Evolutionary conservation across 306 rosid species (phyloP).

Genomic region (Alnus glutinosa): DNA sequence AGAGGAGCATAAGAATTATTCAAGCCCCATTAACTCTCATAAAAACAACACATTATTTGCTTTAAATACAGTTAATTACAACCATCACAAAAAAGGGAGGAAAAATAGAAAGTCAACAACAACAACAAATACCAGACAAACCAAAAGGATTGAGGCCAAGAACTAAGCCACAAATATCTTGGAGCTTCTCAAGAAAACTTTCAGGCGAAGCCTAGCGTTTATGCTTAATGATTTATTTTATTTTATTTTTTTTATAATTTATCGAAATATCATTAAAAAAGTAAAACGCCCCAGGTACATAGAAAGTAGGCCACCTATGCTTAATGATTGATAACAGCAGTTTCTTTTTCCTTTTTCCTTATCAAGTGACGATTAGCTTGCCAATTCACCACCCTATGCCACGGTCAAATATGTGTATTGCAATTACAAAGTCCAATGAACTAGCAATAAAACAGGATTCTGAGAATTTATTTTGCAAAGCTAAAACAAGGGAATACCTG

Average conservation of each 20-base stretch:
- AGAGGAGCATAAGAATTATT: neutral
- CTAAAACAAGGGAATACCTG: slow-evolving; percentile 63
- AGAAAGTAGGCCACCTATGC: too few relatives aligned
- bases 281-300: too few relatives aligned
- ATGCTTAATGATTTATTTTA: neutral
- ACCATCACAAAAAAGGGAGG: neutral
- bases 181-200: neutral
- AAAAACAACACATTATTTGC: neutral
- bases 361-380: neutral
- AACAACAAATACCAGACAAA: neutral
- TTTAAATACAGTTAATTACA: neutral
- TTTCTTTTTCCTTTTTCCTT: neutral
- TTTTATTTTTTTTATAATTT: too few relatives aligned
- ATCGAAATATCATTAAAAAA: too few relatives aligned
- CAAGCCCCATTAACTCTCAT: neutral
- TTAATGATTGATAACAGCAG: too few relatives aligned
- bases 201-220: neutral
- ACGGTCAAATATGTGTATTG: neutral
- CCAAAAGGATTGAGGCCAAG: neutral
- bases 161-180: neutral
- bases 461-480: slow-evolving; percentile 13
- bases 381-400: neutral
- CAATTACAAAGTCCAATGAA: neutral
- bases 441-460: neutral
- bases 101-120: neutral